Evolutionary conservation across 495 filamentous ascomycete genomes (phyloP), one percentile per base, ranked within the genome.

Genomic region (Trichoderma reesei): DNA sequence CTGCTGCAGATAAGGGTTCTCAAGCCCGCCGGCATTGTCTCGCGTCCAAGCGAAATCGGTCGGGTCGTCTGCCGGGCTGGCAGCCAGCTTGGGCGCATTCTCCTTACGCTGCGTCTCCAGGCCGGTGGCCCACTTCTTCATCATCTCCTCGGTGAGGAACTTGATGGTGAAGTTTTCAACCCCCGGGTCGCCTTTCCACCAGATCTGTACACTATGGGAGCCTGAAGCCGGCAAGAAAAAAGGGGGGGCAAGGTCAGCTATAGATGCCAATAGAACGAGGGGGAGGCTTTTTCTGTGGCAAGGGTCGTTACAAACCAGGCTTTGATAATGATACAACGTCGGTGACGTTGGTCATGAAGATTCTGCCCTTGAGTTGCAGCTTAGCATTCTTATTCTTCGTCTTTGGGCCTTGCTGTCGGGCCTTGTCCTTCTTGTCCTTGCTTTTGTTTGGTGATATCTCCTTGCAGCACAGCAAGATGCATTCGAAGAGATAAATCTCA

Each of bases 341-440:
- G 7, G 94, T 98, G 54, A 98, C 93, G 71, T 98, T 98, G 63
- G 93, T 92, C 93, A 98, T 97, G 75, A 98, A 98, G 69, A 98
- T 98, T 26, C 94, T 85, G 33, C 94, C 94, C 76, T 98, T 98
- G 39, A 98, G 82, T 72, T 96, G 92, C 60, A 98, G 79, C 72
- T 89, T 92, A 41, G 87, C 83, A 68, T 88, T 92, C 76, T 87
- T 82, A 67, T 80, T 81, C 70, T 90, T 89, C 61, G 85, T 82
- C 71, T 89, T 93, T 9, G 73, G 70, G 2, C 63, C 68, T 2
- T 71, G 70, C n/a, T 76, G 72, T 64, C 72, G 73, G 14, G 78
- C 77, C 67, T 83, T 86, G 73, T 86, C 84, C 63, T 86, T 83
- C 59, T 85, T 78, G 2, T 88, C 82, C 72, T 90, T 91, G 73